Conservation (phyloP, 768 basidiomycete species). For the Agaricus subrufescens region DNA sequence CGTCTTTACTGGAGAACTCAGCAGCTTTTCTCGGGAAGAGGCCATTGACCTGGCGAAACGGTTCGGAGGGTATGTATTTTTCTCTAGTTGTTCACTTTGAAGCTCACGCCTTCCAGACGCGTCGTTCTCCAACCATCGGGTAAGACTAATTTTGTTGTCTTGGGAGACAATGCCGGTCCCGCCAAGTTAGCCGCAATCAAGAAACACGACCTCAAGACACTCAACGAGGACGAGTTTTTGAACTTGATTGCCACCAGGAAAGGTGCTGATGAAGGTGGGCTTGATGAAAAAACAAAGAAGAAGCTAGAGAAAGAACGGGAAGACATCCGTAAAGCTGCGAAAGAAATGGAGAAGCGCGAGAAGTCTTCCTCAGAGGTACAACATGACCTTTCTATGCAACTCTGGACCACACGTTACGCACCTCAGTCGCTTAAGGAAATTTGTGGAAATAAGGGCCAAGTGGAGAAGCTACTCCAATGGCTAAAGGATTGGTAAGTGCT, state of each 20-base stretch:
- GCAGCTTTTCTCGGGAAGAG: slow-evolving; percentile 84
- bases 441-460: slow-evolving; percentile 79
- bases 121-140: slow-evolving; percentile 86
- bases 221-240: slow-evolving; percentile 87
- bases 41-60: slow-evolving; percentile 86
- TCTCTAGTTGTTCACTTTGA: not conserved
- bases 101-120: slow-evolving; percentile 44
- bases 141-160: slow-evolving; percentile 84
- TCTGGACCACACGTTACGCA: slow-evolving; percentile 97
- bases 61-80: slow-evolving; percentile 72
- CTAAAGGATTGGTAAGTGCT: slow-evolving; percentile 75
- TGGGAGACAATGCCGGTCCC: slow-evolving; percentile 86
- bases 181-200: slow-evolving; percentile 85
- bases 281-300: slow-evolving; percentile 80
- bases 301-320: slow-evolving; percentile 78
- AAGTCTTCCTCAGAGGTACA: slow-evolving; percentile 40
- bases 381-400: slow-evolving; percentile 51
- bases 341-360: slow-evolving; percentile 75
- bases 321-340: slow-evolving; percentile 67
- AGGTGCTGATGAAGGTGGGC: slow-evolving; percentile 38
- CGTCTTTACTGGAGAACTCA: slow-evolving; percentile 94
- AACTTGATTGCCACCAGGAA: slow-evolving; percentile 73
- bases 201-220: slow-evolving; percentile 68
- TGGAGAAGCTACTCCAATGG: slow-evolving; percentile 89
- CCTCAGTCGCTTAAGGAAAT: slow-evolving; percentile 85